Evolutionary conservation across 1,284 basidiomycete genomes (phyloP).

Genomic region (Fomitopsis betulina): DNA sequence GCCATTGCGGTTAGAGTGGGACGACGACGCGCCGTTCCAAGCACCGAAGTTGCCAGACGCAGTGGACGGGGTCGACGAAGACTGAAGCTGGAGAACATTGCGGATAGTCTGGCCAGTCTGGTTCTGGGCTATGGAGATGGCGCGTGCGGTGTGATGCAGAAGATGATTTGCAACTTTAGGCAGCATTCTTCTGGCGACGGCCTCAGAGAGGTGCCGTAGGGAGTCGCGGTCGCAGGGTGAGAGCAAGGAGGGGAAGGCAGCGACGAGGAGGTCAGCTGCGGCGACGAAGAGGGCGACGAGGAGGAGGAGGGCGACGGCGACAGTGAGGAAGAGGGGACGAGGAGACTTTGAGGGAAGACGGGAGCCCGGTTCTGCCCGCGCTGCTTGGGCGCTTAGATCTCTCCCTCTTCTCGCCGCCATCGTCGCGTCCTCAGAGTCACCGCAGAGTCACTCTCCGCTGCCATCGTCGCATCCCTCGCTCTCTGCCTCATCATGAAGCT

Average conservation of each 20-base stretch:
- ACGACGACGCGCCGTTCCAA: constrained; percentile 47
- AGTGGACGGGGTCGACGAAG: constrained; percentile 31
- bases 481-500: constrained; percentile 39
- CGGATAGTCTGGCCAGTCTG: constrained; percentile 61
- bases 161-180: constrained; percentile 76
- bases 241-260: neutral
- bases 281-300: neutral
- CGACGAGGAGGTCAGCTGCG: neutral
- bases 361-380: too few relatives aligned
- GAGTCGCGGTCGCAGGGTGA: neutral
- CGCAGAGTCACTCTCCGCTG: too few relatives aligned
- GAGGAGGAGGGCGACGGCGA: neutral
- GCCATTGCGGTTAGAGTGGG: constrained; percentile 53
- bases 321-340: neutral
- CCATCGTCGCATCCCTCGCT: too few relatives aligned
- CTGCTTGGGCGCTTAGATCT: too few relatives aligned
- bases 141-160: constrained; percentile 68
- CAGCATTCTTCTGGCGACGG: constrained; percentile 44
- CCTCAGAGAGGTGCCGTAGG: neutral
- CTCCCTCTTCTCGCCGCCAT: neutral
- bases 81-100: constrained; percentile 68
- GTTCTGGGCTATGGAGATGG: constrained; percentile 67
- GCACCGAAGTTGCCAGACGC: constrained; percentile 32
- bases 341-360: too few relatives aligned
- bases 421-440: neutral